These are phyloP conservation scores for Miamiensis avidus DNA, from an alignment of 169 alveolate genomes.

Conservation along the genomic window DNA sequence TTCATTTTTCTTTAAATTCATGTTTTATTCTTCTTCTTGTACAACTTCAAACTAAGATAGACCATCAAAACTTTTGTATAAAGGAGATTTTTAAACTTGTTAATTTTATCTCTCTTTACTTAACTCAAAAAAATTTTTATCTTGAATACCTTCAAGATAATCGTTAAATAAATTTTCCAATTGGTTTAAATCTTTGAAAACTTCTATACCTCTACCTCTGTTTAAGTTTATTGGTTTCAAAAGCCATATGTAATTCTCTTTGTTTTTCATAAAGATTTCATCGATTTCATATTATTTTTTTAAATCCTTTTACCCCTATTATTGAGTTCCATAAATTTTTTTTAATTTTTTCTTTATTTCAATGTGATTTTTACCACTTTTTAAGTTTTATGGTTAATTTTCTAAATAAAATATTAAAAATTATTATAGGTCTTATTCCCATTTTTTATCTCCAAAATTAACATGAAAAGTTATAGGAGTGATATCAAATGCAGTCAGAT, in stretches of 20 bases:
- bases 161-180: conserved; percentile 36
- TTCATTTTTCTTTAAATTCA: too few species aligned
- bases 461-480: conserved; percentile 19
- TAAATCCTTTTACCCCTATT: too few species aligned
- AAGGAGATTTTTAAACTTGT: too few species aligned
- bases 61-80: too few species aligned
- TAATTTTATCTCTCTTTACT: too few species aligned
- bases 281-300: background rate
- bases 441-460: background rate
- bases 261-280: background rate
- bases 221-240: conserved; percentile 71
- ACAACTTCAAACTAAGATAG: too few species aligned
- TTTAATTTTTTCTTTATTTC: conserved; percentile 10
- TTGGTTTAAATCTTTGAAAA: conserved; percentile 41
- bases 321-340: background rate
- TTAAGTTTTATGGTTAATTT: background rate
- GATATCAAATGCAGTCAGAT: conserved; percentile 4
- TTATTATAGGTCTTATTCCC: background rate
- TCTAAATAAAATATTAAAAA: conserved; percentile 3
- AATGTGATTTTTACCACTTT: background rate
- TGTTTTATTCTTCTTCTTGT: too few species aligned
- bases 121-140: conserved; percentile 1
- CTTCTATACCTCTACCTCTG: conserved; percentile 74
- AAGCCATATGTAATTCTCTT: conserved; percentile 54
- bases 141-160: conserved; percentile 30